A percentile compares a stretch with the other conserved stretches of the same genome.
phyloP scores from a whole-genome alignment of 2,329 filamentous ascomycete species.

The Apiospora saccharicola region DNA sequence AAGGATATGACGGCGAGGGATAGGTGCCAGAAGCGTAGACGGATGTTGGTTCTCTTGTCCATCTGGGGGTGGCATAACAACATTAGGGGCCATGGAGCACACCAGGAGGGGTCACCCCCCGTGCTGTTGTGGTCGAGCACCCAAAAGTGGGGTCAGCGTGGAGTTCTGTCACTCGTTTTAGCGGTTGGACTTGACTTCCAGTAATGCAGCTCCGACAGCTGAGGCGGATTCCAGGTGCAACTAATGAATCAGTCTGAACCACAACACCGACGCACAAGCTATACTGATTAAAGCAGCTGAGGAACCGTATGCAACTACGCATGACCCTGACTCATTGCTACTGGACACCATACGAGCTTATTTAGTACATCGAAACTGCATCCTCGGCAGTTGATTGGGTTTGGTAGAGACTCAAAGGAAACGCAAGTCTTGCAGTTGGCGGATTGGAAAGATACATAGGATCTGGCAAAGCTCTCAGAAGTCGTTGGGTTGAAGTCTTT shows the following conservation, averaged over 20 bases:
- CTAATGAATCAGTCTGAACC: not conserved
- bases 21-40: not conserved
- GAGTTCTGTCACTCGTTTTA: not conserved
- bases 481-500: no score
- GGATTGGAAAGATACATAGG: no score
- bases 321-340: not conserved
- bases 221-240: not conserved
- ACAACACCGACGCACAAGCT: no score
- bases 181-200: not conserved
- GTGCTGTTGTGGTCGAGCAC: not conserved
- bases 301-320: no score
- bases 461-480: no score
- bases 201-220: not conserved
- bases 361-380: not conserved
- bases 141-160: not conserved
- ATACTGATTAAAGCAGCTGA: not conserved
- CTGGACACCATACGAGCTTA: not conserved
- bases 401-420: not conserved
- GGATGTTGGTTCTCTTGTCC: not conserved
- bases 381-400: not conserved
- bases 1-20: not conserved
- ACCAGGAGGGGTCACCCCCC: not conserved
- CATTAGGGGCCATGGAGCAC: not conserved
- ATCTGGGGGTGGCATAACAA: not conserved
- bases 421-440: no score